Conservation (phyloP, 1,284 basidiomycete species). For the Ganoderma sinense region DNA sequence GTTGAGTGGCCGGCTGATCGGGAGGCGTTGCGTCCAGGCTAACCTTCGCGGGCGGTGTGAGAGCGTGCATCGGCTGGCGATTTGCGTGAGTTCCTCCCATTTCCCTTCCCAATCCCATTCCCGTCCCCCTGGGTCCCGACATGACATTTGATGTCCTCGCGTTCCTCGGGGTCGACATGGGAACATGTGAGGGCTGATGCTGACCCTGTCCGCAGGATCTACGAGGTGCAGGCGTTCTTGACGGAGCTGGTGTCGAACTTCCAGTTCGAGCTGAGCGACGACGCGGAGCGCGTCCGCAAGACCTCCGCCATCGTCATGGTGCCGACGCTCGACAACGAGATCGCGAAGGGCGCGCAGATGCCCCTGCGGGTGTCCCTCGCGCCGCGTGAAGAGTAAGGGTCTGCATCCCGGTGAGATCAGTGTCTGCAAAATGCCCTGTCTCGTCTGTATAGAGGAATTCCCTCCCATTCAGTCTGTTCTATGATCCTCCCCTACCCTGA, state of each 20-base stretch:
- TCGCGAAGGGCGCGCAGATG: slow-evolving; percentile 57
- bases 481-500: not conserved
- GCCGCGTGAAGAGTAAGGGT: slow-evolving; percentile 32
- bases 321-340: slow-evolving; percentile 60
- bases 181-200: not conserved
- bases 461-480: not conserved
- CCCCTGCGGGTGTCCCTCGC: slow-evolving; percentile 55
- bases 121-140: no score
- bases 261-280: slow-evolving; percentile 51
- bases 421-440: not conserved
- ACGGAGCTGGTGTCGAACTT: slow-evolving; percentile 61
- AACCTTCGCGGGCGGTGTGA: slow-evolving; percentile 47
- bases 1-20: slow-evolving; percentile 8
- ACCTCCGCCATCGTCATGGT: slow-evolving; percentile 61
- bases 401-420: not conserved
- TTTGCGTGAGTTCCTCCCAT: slow-evolving; percentile 46
- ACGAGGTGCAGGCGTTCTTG: slow-evolving; percentile 55
- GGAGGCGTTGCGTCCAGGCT: slow-evolving; percentile 13
- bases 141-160: not conserved
- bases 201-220: slow-evolving; percentile 29
- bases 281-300: slow-evolving; percentile 50
- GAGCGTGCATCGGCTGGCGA: slow-evolving; percentile 59
- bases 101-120: no score
- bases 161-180: slow-evolving; percentile 7
- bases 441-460: not conserved